Percentiles rank a stretch among this genome's conserved stretches.
Conservation (phyloP, 306 rosid species). For the Hippophae gyantsensis region DNA sequence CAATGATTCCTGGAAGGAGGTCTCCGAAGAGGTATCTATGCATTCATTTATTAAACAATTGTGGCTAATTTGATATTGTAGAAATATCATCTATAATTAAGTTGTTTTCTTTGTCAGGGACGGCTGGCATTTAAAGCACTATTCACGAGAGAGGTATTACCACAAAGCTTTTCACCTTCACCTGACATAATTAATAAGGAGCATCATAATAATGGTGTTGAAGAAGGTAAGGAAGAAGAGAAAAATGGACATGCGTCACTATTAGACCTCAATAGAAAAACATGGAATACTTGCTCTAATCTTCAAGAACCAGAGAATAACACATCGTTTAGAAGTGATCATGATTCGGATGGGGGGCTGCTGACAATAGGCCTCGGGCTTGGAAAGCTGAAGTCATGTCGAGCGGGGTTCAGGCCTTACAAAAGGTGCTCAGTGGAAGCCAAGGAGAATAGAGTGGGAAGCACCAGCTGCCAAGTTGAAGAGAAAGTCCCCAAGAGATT, state of each 20-base stretch:
- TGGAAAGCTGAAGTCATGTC: slow-evolving; percentile 52
- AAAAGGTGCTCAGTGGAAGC: slow-evolving; percentile 80
- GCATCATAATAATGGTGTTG: slow-evolving; percentile 23
- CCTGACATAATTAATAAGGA: slow-evolving; percentile 29
- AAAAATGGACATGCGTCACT: slow-evolving; percentile 16
- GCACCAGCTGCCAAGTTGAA: slow-evolving; percentile 46
- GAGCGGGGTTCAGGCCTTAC: slow-evolving; percentile 90
- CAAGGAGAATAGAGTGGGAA: slow-evolving; percentile 47
- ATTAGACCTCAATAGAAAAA: slow-evolving; percentile 32
- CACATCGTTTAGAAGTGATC: slow-evolving; percentile 22
- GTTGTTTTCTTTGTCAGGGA: slow-evolving; percentile 42
- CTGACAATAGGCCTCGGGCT: slow-evolving; percentile 63
- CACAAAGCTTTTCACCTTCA: slow-evolving; percentile 86
- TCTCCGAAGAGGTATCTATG: slow-evolving; percentile 75
- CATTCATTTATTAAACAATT: slow-evolving; percentile 6
- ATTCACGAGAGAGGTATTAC: slow-evolving; percentile 72
- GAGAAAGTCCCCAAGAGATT: slow-evolving; percentile 65
- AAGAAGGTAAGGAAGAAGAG: slow-evolving; percentile 21
- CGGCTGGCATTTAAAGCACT: slow-evolving; percentile 81
- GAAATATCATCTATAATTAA: slow-evolving; percentile 23
- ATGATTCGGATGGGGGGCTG: slow-evolving; percentile 33
- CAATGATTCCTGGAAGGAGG: slow-evolving; percentile 70
- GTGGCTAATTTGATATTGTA: slow-evolving; percentile 6
- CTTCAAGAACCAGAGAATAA: slow-evolving; percentile 26
- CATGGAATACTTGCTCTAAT: slow-evolving; percentile 14